Conservation (phyloP, 192 early-diverging fungal genomes). For the Entrophospora sp. region DNA sequence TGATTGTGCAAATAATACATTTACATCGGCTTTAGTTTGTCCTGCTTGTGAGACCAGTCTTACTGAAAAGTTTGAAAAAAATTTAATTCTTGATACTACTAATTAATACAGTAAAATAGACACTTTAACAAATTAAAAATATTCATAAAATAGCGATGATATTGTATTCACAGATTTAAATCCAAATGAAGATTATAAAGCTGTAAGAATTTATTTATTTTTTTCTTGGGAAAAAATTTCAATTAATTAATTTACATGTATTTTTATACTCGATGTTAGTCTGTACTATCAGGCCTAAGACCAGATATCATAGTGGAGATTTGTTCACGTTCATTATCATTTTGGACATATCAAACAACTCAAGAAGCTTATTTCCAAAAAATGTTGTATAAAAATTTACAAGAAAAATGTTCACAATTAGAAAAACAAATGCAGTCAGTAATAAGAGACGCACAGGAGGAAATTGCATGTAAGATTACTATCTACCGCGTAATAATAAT, state of each 20-base stretch:
- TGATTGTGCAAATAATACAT: conserved; percentile 43
- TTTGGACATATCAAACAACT: conserved; percentile 57
- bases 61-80: conserved; percentile 38
- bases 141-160: conserved; percentile 32
- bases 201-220: conserved; percentile 25
- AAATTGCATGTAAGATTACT: conserved; percentile 21
- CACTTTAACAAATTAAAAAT: too few species aligned
- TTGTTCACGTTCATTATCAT: conserved; percentile 50
- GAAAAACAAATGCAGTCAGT: conserved; percentile 30
- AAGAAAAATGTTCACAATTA: conserved; percentile 26
- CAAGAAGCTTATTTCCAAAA: conserved; percentile 43
- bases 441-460: conserved; percentile 25
- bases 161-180: conserved; percentile 47
- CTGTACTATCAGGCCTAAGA: conserved; percentile 55
- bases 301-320: conserved; percentile 58
- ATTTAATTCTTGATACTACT: too few species aligned
- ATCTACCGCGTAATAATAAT: background rate
- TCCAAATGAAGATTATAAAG: conserved; percentile 57
- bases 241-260: background rate
- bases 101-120: too few species aligned
- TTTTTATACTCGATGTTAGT: conserved; percentile 24
- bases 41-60: conserved; percentile 54
- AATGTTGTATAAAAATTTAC: conserved; percentile 27
- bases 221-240: background rate
- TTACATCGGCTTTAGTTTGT: conserved; percentile 43